Percentiles rank a stretch among this genome's conserved stretches.
phyloP scores from a whole-genome alignment of 805 yeast species.

The Ogataea thermomethanolica region DNA sequence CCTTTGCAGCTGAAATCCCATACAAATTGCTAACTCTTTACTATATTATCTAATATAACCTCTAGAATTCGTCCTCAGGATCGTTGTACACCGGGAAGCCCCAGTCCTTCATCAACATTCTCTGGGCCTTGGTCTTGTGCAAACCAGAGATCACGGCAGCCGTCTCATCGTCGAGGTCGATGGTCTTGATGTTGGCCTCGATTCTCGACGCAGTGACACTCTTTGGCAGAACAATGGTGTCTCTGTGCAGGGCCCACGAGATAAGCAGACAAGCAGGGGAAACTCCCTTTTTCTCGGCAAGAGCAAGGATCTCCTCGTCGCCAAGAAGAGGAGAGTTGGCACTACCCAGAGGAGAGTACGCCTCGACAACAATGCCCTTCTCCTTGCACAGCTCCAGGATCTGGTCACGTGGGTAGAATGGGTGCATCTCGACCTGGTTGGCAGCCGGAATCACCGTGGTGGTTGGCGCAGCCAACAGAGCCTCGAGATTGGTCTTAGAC shows the following conservation, averaged over 20 bases:
- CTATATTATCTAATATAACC: background rate
- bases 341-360: constrained; percentile 77
- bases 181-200: constrained; percentile 35
- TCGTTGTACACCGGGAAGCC: constrained; percentile 23
- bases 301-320: constrained; percentile 39
- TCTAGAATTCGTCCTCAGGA: constrained; percentile 10
- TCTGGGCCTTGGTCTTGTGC: constrained; percentile 13
- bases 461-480: constrained; percentile 45
- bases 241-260: constrained; percentile 60
- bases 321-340: constrained; percentile 49
- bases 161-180: constrained; percentile 35
- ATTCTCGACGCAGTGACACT: constrained; percentile 44
- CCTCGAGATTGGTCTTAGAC: constrained; percentile 48
- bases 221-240: constrained; percentile 51
- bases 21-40: no score
- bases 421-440: constrained; percentile 14
- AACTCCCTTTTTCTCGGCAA: constrained; percentile 43
- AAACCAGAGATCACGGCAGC: constrained; percentile 20
- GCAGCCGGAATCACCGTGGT: constrained; percentile 57
- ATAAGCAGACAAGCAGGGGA: constrained; percentile 50
- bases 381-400: constrained; percentile 49
- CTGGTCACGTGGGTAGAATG: constrained; percentile 42
- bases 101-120: constrained; percentile 20
- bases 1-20: no score
- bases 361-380: constrained; percentile 58